Conservation (phyloP, 164 flowering plant genomes). For the Vitis rupestris region DNA sequence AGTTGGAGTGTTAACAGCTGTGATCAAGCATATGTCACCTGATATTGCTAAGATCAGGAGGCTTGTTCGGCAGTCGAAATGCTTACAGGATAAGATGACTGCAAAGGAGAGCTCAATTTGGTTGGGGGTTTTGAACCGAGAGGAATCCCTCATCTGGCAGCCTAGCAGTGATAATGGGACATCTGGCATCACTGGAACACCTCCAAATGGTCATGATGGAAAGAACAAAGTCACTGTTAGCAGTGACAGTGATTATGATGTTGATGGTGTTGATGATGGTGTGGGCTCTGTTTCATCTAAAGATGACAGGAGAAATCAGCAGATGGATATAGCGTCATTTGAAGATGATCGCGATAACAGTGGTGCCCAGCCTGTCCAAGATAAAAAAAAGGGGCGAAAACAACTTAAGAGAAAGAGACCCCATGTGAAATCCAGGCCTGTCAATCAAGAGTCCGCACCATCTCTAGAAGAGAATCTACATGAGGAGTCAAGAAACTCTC, state of each 20-base stretch:
- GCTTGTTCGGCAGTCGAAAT: slow-evolving; percentile 70
- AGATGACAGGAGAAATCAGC: slow-evolving; percentile 41
- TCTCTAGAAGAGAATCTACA: slow-evolving; percentile 14
- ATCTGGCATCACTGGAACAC: slow-evolving; percentile 53
- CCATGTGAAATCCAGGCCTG: slow-evolving; percentile 17
- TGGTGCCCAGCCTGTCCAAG: slow-evolving; percentile 11
- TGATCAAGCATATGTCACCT: slow-evolving; percentile 90
- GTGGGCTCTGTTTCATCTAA: slow-evolving; percentile 62
- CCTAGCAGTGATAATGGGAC: slow-evolving; percentile 57
- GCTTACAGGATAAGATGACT: slow-evolving; percentile 85
- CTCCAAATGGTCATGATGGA: slow-evolving; percentile 23
- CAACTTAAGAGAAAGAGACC: slow-evolving; percentile 35
- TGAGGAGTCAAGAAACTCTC: slow-evolving; percentile 23
- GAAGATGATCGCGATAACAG: slow-evolving; percentile 7
- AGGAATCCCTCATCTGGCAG: slow-evolving; percentile 55
- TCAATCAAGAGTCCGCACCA: slow-evolving; percentile 17
- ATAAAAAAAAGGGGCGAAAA: slow-evolving; percentile 30
- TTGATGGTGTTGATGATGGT: slow-evolving; percentile 51
- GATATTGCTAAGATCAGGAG: slow-evolving; percentile 76
- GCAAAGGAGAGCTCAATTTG: slow-evolving; percentile 82
- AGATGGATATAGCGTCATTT: slow-evolving; percentile 23
- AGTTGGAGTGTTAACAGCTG: slow-evolving; percentile 72
- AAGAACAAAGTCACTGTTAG: slow-evolving; percentile 40
- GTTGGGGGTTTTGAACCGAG: slow-evolving; percentile 67
- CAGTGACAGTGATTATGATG: slow-evolving; percentile 75